These are phyloP conservation scores for Sporothrix sp. DNA, from an alignment of 2,329 filamentous ascomycete species.

Conservation along the genomic window DNA sequence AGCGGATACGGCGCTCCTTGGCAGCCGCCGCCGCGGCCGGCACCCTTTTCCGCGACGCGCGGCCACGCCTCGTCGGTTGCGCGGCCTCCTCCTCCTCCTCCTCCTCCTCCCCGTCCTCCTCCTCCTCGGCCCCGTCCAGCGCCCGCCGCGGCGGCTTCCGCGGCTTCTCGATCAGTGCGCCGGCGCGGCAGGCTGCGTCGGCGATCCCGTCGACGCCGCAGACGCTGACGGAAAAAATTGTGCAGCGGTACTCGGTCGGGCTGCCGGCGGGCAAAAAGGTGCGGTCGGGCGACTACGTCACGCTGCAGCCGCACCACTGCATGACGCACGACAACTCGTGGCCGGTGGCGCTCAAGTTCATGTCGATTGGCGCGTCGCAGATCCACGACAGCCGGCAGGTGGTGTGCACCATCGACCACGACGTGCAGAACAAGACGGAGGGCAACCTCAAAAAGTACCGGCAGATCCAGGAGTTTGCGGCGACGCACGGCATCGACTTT, in stretches of 20 bases:
- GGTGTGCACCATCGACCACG: conserved; percentile 78
- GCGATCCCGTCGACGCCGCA: conserved; percentile 40
- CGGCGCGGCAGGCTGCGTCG: not conserved
- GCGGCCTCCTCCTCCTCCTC: not conserved
- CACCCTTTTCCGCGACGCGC: not conserved
- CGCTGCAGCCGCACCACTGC: conserved; percentile 57
- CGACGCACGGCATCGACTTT: conserved; percentile 64
- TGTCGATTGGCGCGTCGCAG: conserved; percentile 68
- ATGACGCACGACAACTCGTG: conserved; percentile 66
- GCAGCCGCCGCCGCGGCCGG: not conserved
- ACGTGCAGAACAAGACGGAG: conserved; percentile 74
- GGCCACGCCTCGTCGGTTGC: not conserved
- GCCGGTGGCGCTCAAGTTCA: conserved; percentile 57
- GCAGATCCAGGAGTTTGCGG: conserved; percentile 74
- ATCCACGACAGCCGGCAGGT: conserved; percentile 64
- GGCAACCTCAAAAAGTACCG: conserved; percentile 74
- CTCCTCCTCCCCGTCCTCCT: not conserved
- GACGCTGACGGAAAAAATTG: conserved; percentile 86
- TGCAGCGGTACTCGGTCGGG: conserved; percentile 71
- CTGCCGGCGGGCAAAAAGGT: conserved; percentile 67
- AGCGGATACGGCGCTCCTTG: conserved; percentile 9
- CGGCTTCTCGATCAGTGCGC: conserved; percentile 37
- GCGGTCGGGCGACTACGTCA: conserved; percentile 74
- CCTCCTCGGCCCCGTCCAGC: not conserved
- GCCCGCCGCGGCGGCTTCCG: conserved; percentile 57